Conservation (phyloP, 768 basidiomycete genomes). For the Trametes elegans region DNA sequence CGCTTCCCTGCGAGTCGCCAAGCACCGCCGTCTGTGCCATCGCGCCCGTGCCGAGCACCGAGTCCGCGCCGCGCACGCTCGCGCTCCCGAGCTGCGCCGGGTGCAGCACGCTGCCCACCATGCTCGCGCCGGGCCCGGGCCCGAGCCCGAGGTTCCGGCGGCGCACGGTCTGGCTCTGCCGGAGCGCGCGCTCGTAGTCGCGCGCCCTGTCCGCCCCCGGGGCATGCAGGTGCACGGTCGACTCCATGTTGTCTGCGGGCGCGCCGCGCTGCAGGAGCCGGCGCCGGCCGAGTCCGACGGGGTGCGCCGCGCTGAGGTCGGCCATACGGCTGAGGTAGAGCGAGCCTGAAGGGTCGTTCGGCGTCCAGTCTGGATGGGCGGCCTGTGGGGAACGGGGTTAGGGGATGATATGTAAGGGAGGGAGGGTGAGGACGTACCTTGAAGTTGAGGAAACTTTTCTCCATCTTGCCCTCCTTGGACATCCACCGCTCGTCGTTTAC, state of each 20-base stretch:
- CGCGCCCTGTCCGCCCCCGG: slow-evolving; percentile 53
- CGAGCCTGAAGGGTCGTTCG: slow-evolving; percentile 86
- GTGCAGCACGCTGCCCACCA: slow-evolving; percentile 40
- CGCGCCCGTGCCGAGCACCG: slow-evolving; percentile 43
- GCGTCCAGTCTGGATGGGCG: slow-evolving; percentile 94
- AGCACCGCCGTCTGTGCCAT: slow-evolving; percentile 71
- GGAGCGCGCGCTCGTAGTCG: slow-evolving; percentile 73
- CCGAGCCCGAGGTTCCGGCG: too few species aligned
- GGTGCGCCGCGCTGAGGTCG: slow-evolving; percentile 53
- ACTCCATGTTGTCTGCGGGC: slow-evolving; percentile 15
- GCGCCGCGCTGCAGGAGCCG: slow-evolving; percentile 17
- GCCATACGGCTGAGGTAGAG: slow-evolving; percentile 86
- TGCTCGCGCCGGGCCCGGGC: slow-evolving; percentile 25
- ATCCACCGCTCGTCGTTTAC: slow-evolving; percentile 71
- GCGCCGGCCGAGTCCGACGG: slow-evolving; percentile 24
- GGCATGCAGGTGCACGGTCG: slow-evolving; percentile 21
- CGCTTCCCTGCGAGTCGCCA: slow-evolving; percentile 71
- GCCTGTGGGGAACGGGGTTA: slow-evolving; percentile 44
- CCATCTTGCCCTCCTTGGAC: slow-evolving; percentile 97
- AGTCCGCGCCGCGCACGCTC: slow-evolving; percentile 24
- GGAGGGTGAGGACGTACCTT: slow-evolving; percentile 46
- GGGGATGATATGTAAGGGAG: background rate
- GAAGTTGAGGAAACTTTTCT: slow-evolving; percentile 95
- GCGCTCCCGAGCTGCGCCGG: slow-evolving; percentile 20
- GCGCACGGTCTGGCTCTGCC: slow-evolving; percentile 56